Conservation (phyloP, 768 basidiomycete genomes). For the Mycena haematopus region DNA sequence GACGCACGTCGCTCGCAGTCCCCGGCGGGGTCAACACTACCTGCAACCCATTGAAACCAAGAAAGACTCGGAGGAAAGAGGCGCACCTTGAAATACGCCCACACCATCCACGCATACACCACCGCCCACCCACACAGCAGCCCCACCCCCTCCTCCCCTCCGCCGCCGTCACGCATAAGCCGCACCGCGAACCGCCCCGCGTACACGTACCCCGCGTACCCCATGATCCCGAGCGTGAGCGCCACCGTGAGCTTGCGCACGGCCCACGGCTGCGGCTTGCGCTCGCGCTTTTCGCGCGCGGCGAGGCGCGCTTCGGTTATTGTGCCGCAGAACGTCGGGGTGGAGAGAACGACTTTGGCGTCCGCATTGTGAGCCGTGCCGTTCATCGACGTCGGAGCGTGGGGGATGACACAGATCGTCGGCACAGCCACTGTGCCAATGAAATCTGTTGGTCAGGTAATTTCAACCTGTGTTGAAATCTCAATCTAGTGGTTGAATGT, state of each 20-base stretch:
- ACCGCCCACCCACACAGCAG: constrained; percentile 70
- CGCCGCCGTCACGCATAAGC: constrained; percentile 65
- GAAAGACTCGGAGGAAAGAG: constrained; percentile 9
- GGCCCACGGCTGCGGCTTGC: constrained; percentile 74
- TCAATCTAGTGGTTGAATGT: too few relatives aligned
- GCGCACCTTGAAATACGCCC: constrained; percentile 79
- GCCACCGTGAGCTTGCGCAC: constrained; percentile 71
- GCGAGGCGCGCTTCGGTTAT: constrained; percentile 53
- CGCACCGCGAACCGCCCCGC: constrained; percentile 72
- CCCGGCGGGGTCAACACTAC: constrained; percentile 73
- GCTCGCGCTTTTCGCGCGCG: constrained; percentile 47
- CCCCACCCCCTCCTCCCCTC: constrained; percentile 67
- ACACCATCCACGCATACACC: constrained; percentile 73
- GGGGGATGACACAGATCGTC: too few relatives aligned
- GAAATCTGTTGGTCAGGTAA: too few relatives aligned
- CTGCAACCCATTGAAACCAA: constrained; percentile 40
- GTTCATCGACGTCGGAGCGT: too few relatives aligned
- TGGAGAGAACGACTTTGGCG: constrained; percentile 9
- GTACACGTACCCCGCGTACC: constrained; percentile 80
- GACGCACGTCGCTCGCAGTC: constrained; percentile 66
- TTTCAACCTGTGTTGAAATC: too few relatives aligned
- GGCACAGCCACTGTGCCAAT: too few relatives aligned
- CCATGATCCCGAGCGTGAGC: constrained; percentile 64
- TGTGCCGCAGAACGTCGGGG: constrained; percentile 53
- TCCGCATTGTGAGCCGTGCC: too few relatives aligned